Conservation (phyloP, 2,329 filamentous ascomycete species). For the Aureobasidium melanogenum region DNA sequence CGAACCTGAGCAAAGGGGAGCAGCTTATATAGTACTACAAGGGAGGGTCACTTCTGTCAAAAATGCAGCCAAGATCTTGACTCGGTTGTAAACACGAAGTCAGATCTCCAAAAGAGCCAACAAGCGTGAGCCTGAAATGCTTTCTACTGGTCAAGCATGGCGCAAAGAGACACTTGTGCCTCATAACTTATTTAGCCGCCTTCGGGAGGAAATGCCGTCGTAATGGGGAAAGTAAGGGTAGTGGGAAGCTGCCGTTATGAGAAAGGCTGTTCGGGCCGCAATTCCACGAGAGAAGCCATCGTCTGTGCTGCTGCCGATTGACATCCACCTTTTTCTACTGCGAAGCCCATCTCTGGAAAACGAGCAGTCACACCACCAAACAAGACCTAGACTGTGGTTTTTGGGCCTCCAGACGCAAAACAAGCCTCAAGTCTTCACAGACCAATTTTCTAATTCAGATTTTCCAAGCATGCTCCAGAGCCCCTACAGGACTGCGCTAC, state of each 20-base stretch:
- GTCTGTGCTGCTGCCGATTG: background rate
- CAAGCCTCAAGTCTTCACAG: too few relatives aligned
- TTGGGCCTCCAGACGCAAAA: too few relatives aligned
- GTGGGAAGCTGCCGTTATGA: background rate
- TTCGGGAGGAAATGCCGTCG: background rate
- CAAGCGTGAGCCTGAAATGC: background rate
- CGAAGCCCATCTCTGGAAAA: background rate
- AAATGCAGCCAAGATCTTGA: slow-evolving; percentile 29
- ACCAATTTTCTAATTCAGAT: background rate
- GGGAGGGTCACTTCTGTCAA: slow-evolving; percentile 42
- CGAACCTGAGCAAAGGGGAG: background rate
- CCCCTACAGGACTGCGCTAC: background rate
- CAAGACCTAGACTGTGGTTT: background rate
- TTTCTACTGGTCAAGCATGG: background rate
- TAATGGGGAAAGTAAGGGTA: background rate
- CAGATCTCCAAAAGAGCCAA: background rate
- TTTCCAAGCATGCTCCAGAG: background rate
- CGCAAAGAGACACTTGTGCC: background rate
- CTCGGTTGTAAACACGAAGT: background rate
- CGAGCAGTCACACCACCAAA: background rate
- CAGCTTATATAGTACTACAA: background rate
- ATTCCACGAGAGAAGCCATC: background rate
- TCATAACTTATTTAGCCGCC: background rate
- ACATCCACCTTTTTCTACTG: background rate
- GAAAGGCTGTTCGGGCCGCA: background rate